phyloP scores from a whole-genome alignment of 768 basidiomycete genomes.

The Tephrocybe sp. region DNA sequence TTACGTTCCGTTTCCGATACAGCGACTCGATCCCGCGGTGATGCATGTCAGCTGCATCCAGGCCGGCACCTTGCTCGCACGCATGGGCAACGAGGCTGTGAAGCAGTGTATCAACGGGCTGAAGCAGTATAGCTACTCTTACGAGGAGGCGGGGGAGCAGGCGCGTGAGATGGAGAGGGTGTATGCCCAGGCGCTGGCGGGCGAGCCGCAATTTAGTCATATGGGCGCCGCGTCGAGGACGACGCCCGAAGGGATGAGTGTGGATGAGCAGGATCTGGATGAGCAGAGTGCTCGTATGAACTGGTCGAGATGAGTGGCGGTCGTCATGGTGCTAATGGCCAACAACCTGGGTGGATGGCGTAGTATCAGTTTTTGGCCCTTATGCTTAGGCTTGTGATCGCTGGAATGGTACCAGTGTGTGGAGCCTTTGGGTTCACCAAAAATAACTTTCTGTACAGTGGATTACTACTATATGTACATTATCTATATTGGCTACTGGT shows the following conservation, averaged over 20 bases:
- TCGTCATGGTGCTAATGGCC: not conserved
- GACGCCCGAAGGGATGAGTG: slow-evolving; percentile 20
- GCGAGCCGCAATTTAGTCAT: slow-evolving; percentile 45
- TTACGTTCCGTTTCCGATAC: slow-evolving; percentile 8
- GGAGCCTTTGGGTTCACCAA: too few relatives aligned
- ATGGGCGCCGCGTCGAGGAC: slow-evolving; percentile 38
- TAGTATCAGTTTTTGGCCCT: too few relatives aligned
- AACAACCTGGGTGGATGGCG: not conserved
- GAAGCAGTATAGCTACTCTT: slow-evolving; percentile 85
- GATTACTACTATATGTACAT: too few relatives aligned
- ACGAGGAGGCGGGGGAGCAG: slow-evolving; percentile 81
- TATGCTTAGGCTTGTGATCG: too few relatives aligned
- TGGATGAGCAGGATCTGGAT: slow-evolving; percentile 16
- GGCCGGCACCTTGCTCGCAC: slow-evolving; percentile 78
- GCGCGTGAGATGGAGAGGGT: slow-evolving; percentile 65
- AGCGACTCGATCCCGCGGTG: slow-evolving; percentile 84
- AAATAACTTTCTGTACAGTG: too few relatives aligned
- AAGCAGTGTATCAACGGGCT: slow-evolving; percentile 81
- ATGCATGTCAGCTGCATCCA: slow-evolving; percentile 87
- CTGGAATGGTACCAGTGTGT: too few relatives aligned
- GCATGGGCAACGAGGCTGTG: slow-evolving; percentile 80
- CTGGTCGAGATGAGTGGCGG: not conserved
- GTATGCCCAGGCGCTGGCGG: slow-evolving; percentile 38
- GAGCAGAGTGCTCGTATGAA: slow-evolving; percentile 10
- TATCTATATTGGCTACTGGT: too few relatives aligned